Evolutionary conservation across 1,284 basidiomycete species (phyloP).

Genomic region (Rhodotorula sp.): DNA sequence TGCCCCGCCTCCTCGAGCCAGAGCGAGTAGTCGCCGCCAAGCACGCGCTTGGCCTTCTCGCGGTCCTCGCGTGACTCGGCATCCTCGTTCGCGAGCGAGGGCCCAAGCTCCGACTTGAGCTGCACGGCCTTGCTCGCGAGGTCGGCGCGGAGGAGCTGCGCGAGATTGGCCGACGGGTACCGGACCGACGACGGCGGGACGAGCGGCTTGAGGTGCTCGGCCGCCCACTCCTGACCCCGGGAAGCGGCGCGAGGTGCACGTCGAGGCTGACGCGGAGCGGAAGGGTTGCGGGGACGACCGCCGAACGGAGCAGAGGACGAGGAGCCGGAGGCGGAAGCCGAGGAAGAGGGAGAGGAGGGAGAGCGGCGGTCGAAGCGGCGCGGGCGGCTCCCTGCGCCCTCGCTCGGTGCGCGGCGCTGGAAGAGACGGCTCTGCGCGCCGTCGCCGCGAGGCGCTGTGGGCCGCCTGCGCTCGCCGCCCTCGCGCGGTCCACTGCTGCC

Average conservation of each 20-base stretch:
- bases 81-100: slow-evolving; percentile 8
- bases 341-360: no score
- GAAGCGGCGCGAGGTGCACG: not conserved
- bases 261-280: not conserved
- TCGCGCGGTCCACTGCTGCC: not conserved
- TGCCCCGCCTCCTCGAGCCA: slow-evolving; percentile 12
- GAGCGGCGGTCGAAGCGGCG: no score
- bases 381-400: no score
- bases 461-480: not conserved
- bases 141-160: slow-evolving; percentile 3
- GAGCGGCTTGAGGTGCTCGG: slow-evolving; percentile 16
- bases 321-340: no score
- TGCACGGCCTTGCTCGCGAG: slow-evolving; percentile 20
- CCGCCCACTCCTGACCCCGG: not conserved
- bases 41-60: slow-evolving; percentile 16
- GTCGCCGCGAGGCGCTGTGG: not conserved
- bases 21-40: slow-evolving; percentile 23
- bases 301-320: not conserved
- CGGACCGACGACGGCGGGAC: slow-evolving; percentile 10
- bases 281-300: not conserved
- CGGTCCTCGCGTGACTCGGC: slow-evolving; percentile 14
- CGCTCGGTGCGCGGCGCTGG: not conserved
- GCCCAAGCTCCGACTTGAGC: slow-evolving; percentile 7
- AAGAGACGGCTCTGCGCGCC: not conserved
- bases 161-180: not conserved